These are phyloP conservation scores for Aspergillus haitiensis DNA, from an alignment of 495 filamentous ascomycete species.

Conservation along the genomic window DNA sequence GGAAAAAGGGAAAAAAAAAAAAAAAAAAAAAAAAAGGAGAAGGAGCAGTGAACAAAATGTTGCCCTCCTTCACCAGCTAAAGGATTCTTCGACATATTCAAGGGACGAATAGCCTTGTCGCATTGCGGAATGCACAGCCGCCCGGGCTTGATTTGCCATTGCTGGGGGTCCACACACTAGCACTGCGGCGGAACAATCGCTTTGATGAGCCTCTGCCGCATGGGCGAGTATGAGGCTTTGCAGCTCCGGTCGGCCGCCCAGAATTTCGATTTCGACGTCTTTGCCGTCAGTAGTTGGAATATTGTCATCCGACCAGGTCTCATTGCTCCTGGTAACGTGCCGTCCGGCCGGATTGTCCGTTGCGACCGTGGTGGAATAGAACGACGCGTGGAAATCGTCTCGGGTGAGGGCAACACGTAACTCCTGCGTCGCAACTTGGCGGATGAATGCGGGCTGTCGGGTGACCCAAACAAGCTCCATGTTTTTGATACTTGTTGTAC, in stretches of 20 bases:
- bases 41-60: neutral
- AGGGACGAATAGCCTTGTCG: conserved; percentile 34
- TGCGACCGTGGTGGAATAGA: conserved; percentile 31
- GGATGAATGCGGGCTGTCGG: conserved; percentile 38
- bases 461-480: conserved; percentile 46
- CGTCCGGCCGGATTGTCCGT: neutral
- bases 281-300: conserved; percentile 2
- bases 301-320: neutral
- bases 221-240: conserved; percentile 33
- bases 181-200: conserved; percentile 36
- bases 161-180: conserved; percentile 51
- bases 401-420: conserved; percentile 30
- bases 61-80: conserved; percentile 34
- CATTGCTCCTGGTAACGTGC: neutral
- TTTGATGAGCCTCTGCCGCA: conserved; percentile 30
- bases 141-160: conserved; percentile 51
- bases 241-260: conserved; percentile 34
- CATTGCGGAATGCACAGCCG: conserved; percentile 40
- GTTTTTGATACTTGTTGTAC: conserved; percentile 24
- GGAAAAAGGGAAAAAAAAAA: neutral
- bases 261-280: conserved; percentile 33
- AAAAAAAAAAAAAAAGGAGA: neutral
- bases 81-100: conserved; percentile 48
- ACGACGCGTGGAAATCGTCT: conserved; percentile 38
- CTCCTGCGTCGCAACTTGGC: conserved; percentile 33